Evolutionary conservation across 805 yeast genomes (phyloP).

Genomic region (Ogataea philodendri): DNA sequence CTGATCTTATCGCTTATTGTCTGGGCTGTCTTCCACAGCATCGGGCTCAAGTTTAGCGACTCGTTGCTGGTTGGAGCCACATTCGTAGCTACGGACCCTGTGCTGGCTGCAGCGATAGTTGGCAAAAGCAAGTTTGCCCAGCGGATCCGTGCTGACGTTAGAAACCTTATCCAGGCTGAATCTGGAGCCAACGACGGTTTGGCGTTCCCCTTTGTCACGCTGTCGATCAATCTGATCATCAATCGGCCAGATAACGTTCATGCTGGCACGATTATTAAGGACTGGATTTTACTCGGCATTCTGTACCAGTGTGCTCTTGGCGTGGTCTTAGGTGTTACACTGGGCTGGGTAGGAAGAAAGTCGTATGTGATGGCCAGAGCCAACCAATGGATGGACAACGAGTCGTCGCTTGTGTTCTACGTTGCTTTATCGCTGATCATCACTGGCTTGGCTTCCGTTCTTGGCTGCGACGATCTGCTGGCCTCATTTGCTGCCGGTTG

Average conservation of each 20-base stretch:
- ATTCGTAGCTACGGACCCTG: constrained; percentile 94
- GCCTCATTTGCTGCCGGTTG: constrained; percentile 93
- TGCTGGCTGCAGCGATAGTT: constrained; percentile 90
- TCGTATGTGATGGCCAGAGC: constrained; percentile 72
- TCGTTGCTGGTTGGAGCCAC: constrained; percentile 80
- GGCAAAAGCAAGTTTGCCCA: constrained; percentile 91
- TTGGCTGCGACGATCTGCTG: constrained; percentile 85
- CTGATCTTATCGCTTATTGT: constrained; percentile 73
- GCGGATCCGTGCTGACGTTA: constrained; percentile 89
- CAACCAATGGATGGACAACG: constrained; percentile 73
- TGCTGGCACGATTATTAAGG: constrained; percentile 65
- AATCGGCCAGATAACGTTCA: constrained; percentile 49
- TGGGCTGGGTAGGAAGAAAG: constrained; percentile 71
- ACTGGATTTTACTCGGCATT: constrained; percentile 76
- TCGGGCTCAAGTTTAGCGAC: constrained; percentile 60
- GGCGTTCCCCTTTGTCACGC: constrained; percentile 86
- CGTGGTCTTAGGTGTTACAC: constrained; percentile 62
- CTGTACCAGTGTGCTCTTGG: constrained; percentile 84
- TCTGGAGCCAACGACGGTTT: constrained; percentile 93
- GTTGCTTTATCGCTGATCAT: constrained; percentile 78
- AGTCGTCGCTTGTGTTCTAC: constrained; percentile 82
- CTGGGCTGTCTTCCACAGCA: constrained; percentile 68
- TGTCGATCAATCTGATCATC: constrained; percentile 67
- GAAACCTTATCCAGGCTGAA: constrained; percentile 80
- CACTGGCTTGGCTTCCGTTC: constrained; percentile 84